Evolutionary conservation across 306 rosid genomes (phyloP), one percentile per base, ranked within the genome.

Genomic region (Luffa acutangula): DNA sequence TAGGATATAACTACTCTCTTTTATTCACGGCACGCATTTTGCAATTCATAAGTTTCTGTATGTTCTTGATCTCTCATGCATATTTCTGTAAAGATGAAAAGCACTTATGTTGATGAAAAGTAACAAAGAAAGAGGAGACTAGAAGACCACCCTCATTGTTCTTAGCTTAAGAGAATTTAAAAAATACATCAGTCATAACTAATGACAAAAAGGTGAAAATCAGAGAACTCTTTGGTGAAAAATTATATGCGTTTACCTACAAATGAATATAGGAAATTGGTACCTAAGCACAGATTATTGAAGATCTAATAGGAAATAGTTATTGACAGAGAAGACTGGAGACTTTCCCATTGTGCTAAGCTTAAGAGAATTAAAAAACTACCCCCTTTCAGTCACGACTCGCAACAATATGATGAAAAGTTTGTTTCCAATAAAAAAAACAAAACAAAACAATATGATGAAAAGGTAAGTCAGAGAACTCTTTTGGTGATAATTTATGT

Each of bases 1-100:
- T 87, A 81, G 97, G 83, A 75, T 81, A 78, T 75, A 18, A 64
- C 79, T 64, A 69, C 74, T 83, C 73, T 17, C 73, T 80, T 84
- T 81, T 75, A 73, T 69, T 66, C 8, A 17, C 31, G 2, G 9
- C 21, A 13, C 25, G 3, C 36, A 15, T 48, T 76, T n/a, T 76
- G 37, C 69, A 52, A 18, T 52, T 17, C 48, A 2, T 34, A 34
- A 49, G 63, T 51, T 52, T 75, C 63, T 72, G 77, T 43, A 3
- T 71, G 54, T 71, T 20, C 2, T 45, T 71, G 17, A 20, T 46
- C 9, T 46, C 77, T 43, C 77, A 1, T 25, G 56, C 34, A 46
- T 43, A 20, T 71, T 2, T 71, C 12, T 21, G 71, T 36, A 7
- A 4, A 62, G 9, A 45, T 46, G 57, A 46, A 54, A 70, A 70